Conservation (phyloP, 805 yeast genomes). For the Candida boleticola region DNA sequence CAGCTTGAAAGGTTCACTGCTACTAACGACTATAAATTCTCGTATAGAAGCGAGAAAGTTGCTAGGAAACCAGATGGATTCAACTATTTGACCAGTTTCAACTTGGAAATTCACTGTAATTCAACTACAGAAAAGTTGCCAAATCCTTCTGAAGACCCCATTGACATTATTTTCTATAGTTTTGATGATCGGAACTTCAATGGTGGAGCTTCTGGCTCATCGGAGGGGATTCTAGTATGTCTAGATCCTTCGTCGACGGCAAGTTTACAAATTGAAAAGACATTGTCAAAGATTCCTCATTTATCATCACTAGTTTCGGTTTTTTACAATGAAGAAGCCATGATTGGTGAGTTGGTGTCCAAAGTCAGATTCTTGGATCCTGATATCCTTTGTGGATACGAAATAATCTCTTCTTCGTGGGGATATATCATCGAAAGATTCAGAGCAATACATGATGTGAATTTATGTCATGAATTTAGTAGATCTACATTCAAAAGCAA, state of each 20-base stretch:
- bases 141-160: constrained; percentile 61
- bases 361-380: constrained; percentile 72
- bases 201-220: constrained; percentile 6
- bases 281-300: not conserved
- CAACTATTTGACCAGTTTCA: constrained; percentile 53
- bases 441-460: constrained; percentile 41
- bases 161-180: constrained; percentile 63
- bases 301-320: not conserved
- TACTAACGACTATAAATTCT: constrained; percentile 34
- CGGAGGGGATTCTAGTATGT: not conserved
- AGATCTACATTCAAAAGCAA: constrained; percentile 50
- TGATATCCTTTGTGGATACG: constrained; percentile 84
- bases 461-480: constrained; percentile 59
- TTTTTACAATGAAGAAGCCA: constrained; percentile 53
- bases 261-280: not conserved
- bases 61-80: constrained; percentile 39
- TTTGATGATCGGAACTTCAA: constrained; percentile 39
- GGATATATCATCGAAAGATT: constrained; percentile 79
- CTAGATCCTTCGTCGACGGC: not conserved
- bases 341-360: constrained; percentile 55
- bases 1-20: constrained; percentile 52
- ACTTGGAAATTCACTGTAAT: constrained; percentile 66
- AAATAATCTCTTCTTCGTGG: constrained; percentile 80
- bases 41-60: constrained; percentile 32
- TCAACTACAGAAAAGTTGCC: constrained; percentile 53